Percentiles rank a stretch among this genome's conserved stretches.
Evolutionary conservation across 2,329 filamentous ascomycete genomes (phyloP).

Genomic region (Microsporum audouinii): DNA sequence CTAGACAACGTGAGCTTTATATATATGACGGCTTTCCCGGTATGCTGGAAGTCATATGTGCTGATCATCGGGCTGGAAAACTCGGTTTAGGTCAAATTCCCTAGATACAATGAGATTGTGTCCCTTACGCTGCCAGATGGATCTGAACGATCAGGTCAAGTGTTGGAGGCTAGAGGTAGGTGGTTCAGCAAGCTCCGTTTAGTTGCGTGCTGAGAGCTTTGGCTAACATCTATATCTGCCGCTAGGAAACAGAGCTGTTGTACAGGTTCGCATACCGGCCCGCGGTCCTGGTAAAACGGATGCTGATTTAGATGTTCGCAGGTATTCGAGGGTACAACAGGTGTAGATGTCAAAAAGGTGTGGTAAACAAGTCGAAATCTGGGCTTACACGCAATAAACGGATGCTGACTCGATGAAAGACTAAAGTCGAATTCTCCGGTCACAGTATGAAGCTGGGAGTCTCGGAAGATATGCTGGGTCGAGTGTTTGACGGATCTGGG

Average conservation of each 20-base stretch:
- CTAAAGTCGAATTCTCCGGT: conserved; percentile 93
- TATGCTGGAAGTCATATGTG: not conserved
- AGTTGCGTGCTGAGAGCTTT: not conserved
- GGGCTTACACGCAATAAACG: conserved; percentile 6
- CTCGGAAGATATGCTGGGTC: conserved; percentile 97
- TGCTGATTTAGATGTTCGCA: conserved; percentile 39
- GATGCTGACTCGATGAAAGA: conserved; percentile 44
- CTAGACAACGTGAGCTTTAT: conserved; percentile 69
- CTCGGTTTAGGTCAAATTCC: conserved; percentile 73
- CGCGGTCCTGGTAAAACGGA: not conserved
- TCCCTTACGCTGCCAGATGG: conserved; percentile 92
- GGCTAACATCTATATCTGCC: conserved; percentile 3
- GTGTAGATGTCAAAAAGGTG: conserved; percentile 98
- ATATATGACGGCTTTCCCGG: not conserved
- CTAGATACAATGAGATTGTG: conserved; percentile 95
- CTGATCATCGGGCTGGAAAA: not conserved
- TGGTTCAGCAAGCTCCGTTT: not conserved
- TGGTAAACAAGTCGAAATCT: conserved; percentile 12
- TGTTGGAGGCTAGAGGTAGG: conserved; percentile 90
- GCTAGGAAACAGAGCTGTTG: conserved; percentile 82
- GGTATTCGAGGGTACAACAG: conserved; percentile 95
- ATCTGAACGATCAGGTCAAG: conserved; percentile 83
- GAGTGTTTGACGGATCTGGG: conserved; percentile 96
- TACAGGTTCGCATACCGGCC: conserved; percentile 55
- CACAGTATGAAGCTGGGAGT: conserved; percentile 97